Evolutionary conservation across 208 protist genomes (phyloP).

Genomic region (Leishmania martiniquensis): DNA sequence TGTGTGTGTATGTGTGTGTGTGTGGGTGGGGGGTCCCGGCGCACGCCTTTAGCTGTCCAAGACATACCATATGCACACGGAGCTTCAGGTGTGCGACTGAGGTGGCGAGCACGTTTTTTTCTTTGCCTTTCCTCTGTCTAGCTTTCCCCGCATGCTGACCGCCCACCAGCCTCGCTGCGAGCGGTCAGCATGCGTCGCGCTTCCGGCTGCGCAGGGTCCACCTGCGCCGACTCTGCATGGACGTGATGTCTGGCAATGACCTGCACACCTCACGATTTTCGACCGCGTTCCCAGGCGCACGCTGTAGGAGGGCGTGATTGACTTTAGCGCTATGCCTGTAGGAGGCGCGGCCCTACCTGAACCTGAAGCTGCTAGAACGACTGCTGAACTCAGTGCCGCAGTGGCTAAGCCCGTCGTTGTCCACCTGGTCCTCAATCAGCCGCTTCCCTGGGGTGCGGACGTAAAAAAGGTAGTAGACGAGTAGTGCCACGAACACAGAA

Average conservation of each 20-base stretch:
- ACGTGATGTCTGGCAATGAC: neutral
- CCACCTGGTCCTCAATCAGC: slow-evolving; percentile 18
- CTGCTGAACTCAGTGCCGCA: slow-evolving; percentile 6
- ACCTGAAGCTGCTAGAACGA: neutral
- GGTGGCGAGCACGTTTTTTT: neutral
- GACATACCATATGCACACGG: neutral
- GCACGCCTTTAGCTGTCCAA: neutral
- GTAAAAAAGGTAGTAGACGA: slow-evolving; percentile 37
- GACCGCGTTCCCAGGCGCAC: neutral
- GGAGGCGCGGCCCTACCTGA: neutral
- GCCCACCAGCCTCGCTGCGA: no score
- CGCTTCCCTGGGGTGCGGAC: slow-evolving; percentile 34
- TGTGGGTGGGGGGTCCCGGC: neutral
- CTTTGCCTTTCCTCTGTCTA: neutral
- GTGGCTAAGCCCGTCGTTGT: slow-evolving; percentile 24
- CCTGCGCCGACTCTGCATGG: neutral
- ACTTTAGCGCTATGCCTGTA: neutral
- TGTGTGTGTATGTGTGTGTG: neutral
- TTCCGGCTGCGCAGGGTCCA: neutral
- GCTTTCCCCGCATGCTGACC: neutral
- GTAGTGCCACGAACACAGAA: slow-evolving; percentile 33
- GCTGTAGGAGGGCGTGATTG: neutral
- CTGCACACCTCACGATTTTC: neutral
- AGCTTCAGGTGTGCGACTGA: neutral
- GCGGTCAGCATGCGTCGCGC: neutral